A percentile compares a stretch with the other conserved stretches of the same genome.
Conservation (phyloP, 1,139 yeast genomes). For the Casaregolazyma suthepensis region DNA sequence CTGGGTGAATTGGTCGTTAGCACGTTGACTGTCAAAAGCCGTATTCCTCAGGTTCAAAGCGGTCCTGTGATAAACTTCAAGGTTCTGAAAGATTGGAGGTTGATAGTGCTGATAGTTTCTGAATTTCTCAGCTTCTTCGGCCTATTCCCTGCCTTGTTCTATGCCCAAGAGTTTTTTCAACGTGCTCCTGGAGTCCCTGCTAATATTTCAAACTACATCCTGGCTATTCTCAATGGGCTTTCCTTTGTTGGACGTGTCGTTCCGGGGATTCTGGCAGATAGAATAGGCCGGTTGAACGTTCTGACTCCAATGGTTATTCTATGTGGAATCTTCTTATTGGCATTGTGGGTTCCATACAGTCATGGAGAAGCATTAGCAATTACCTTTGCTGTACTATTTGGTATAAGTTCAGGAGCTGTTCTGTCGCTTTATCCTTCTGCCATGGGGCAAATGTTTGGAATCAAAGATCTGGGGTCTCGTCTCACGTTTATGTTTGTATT, state of each 20-base stretch:
- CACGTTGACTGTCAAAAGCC: constrained; percentile 29
- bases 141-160: constrained; percentile 36
- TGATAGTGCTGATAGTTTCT: constrained; percentile 23
- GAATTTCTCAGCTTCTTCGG: constrained; percentile 31
- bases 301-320: constrained; percentile 30
- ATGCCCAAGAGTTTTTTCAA: constrained; percentile 35
- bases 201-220: constrained; percentile 24
- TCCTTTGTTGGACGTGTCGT: constrained; percentile 46
- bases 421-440: constrained; percentile 37
- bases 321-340: constrained; percentile 24
- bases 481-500: constrained; percentile 54
- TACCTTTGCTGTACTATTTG: constrained; percentile 41
- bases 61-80: constrained; percentile 16
- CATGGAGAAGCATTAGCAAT: constrained; percentile 20
- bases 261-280: constrained; percentile 44
- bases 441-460: constrained; percentile 42
- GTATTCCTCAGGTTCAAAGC: constrained; percentile 23
- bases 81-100: constrained; percentile 19
- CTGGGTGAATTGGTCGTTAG: constrained; percentile 37
- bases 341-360: constrained; percentile 26
- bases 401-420: constrained; percentile 40
- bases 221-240: constrained; percentile 46
- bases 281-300: constrained; percentile 37
- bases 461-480: constrained; percentile 41
- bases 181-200: constrained; percentile 31